These are phyloP conservation scores for Hansenula lynferdii DNA, from an alignment of 1,139 yeast genomes.

Conservation along the genomic window DNA sequence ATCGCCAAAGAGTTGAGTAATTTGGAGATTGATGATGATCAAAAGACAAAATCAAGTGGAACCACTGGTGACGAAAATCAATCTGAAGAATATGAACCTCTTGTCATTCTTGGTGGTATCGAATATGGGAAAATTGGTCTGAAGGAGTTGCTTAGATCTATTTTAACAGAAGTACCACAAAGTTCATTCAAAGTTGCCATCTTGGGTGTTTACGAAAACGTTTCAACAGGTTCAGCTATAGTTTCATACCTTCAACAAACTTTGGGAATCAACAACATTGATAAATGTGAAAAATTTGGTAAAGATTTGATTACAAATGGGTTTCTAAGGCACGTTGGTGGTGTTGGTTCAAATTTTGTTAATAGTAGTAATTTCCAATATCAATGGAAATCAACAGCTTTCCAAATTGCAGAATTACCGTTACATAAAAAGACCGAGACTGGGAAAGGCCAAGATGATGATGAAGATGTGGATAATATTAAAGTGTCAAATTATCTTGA, in stretches of 20 bases:
- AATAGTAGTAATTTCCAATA: conserved; percentile 74
- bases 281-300: conserved; percentile 70
- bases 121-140: conserved; percentile 31
- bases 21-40: conserved; percentile 19
- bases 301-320: conserved; percentile 68
- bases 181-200: conserved; percentile 52
- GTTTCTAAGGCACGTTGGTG: conserved; percentile 36
- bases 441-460: conserved; percentile 12
- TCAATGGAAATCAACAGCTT: conserved; percentile 78
- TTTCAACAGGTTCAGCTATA: conserved; percentile 60
- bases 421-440: neutral
- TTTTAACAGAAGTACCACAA: conserved; percentile 40
- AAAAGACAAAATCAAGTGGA: neutral
- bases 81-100: conserved; percentile 18
- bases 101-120: conserved; percentile 15
- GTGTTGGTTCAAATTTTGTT: conserved; percentile 60
- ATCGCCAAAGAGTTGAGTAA: conserved; percentile 31
- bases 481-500: conserved; percentile 39
- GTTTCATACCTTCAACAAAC: conserved; percentile 50
- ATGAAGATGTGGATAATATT: conserved; percentile 4
- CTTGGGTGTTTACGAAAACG: conserved; percentile 62
- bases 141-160: conserved; percentile 34
- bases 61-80: conserved; percentile 4
- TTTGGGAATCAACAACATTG: conserved; percentile 35
- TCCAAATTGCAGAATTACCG: conserved; percentile 49